Evolutionary conservation across 176 grass and related monocot genomes (phyloP), one percentile per base, ranked within the genome.

Genomic region (Carex kokanica): DNA sequence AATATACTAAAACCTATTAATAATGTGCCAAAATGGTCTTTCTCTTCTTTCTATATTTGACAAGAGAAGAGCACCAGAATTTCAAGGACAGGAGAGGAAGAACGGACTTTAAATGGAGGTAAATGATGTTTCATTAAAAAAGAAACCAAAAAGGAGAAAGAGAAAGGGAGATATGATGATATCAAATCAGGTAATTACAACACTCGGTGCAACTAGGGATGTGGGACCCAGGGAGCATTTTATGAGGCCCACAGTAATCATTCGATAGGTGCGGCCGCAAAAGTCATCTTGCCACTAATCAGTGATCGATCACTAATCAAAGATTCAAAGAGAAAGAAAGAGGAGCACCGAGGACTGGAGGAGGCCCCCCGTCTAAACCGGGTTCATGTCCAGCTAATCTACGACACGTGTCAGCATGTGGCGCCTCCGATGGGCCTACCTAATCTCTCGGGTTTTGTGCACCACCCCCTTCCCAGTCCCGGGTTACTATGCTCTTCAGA

Each of bases 321-420:
- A 79, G 31, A 56, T 38, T 38, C 36, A 38, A 38, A 38, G 36
- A 38, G 36, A 38, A 34, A 34, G 36, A 38, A 38, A 38, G 36
- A 38, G 36, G 36, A 38, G 32, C 3, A 34, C 32, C 0, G 4
- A 38, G 32, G 32, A 34, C 32, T 0, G 4, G 38, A 6, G 24
- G n/a, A 25, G 8, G 40, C 79, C 74, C 74, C 82, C 86, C 82
- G 93, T 80, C 29, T 83, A 85, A 84, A 86, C 41, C 83, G 86
- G 85, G 67, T 66, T 74, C 54, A 11, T 29, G 87, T 73, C 86
- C 84, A 88, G 90, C 81, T 87, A 88, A 90, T 83, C 86, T 15
- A 45, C 23, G 78, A 85, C 93, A 90, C 93, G 93, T 87, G 83
- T 95, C 88, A 81, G 65, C 12, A 15, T 56, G 59, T 21, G 13